phyloP scores from a whole-genome alignment of 139 green algal genomes.

The Astrephomene gubernaculifera region DNA sequence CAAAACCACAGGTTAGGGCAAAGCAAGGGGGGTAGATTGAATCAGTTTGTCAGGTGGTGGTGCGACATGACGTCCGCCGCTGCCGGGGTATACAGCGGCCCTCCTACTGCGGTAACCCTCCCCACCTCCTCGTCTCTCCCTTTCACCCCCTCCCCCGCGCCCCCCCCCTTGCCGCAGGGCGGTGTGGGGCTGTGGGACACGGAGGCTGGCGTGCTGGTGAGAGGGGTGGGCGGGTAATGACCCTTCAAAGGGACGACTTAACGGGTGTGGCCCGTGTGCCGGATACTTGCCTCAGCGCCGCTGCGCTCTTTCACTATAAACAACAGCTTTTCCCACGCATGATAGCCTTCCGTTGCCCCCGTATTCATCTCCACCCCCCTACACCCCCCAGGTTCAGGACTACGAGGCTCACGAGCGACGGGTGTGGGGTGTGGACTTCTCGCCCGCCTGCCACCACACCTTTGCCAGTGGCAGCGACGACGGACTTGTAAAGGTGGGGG shows the following conservation, averaged over 20 bases:
- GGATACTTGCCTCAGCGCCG: too few species aligned
- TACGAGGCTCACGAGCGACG: conserved; percentile 85
- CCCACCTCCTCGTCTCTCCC: not conserved
- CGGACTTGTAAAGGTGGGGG: conserved; percentile 84
- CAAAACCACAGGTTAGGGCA: too few species aligned
- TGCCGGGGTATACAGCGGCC: not conserved
- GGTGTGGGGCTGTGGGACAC: conserved; percentile 75
- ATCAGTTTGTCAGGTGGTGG: too few species aligned
- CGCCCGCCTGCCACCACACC: conserved; percentile 8
- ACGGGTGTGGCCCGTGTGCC: not conserved
- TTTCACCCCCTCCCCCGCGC: conserved; percentile 72
- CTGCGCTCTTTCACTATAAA: not conserved
- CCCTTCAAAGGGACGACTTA: not conserved
- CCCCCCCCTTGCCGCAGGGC: conserved; percentile 86
- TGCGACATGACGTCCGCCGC: not conserved
- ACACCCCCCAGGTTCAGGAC: conserved; percentile 45
- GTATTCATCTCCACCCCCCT: not conserved
- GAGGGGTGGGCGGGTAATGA: not conserved
- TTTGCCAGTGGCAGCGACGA: conserved; percentile 92
- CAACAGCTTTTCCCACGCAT: not conserved
- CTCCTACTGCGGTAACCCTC: not conserved
- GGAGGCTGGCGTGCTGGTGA: conserved; percentile 43
- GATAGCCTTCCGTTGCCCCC: not conserved
- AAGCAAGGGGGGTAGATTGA: too few species aligned
- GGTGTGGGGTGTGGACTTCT: conserved; percentile 93